Evolutionary conservation across 1,284 basidiomycete species (phyloP), one percentile per base, ranked within the genome.

Genomic region (Leccinum angustisporum): DNA sequence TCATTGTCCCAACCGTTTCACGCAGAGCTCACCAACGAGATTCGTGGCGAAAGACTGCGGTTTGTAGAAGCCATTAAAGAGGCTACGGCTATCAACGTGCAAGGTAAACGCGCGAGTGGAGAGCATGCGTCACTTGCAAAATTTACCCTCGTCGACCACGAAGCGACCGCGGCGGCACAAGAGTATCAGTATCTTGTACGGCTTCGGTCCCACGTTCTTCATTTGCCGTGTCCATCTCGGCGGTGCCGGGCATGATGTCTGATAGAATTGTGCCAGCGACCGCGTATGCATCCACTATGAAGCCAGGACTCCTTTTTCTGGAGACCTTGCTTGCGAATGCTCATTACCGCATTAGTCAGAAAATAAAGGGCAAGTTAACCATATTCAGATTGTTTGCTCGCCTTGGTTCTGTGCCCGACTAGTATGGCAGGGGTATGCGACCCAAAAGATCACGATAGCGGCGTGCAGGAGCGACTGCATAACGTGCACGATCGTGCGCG

Each of bases 11-110:
- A 8, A 58, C 10, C 2, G 25, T 48, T 34, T 56, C n/a, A 16
- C 30, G 40, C 9, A 91, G 92, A 93, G 71, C 80, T 95, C 9
- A 87, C 87, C 1, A 82, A 84, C 57, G 92, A 94, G 68, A 94
- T 95, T 61, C 86, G 88, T 57, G 92, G 92, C 6, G 92, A 95
- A 76, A 80, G 92, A 51, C 75, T 95, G 59, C 80, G 90, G 5
- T 95, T 95, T 70, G 89, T 95, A 10, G 93, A 95, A 67, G 91
- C 92, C 16, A 95, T 95, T 92, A 91, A 91, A 70, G 88, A 93
- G 67, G 93, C 92, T 1, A 95, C 93, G 0, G 85, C 86, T 1
- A 90, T 94, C 70, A 94, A 95, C 66, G 86, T 95, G 7, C 86
- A 91, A 71, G 78, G 91, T 91, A 73, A 75, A 83, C 72, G 38